Percentiles rank a stretch among this genome's conserved stretches.
Evolutionary conservation across 805 yeast genomes (phyloP).

Genomic region (Lipomyces mesembrius): DNA sequence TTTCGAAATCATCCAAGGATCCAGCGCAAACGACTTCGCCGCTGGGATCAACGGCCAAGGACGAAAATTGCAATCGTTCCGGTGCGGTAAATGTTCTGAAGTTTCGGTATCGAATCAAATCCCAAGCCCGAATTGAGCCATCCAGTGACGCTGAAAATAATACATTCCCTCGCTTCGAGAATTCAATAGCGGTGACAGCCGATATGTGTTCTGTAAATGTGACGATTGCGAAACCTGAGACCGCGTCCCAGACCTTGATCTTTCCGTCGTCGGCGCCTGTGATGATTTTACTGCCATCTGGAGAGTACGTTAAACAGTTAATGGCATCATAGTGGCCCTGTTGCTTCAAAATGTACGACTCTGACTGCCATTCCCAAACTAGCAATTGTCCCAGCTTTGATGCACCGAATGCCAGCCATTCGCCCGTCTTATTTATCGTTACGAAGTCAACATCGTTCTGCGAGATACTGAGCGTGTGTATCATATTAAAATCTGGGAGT

Average conservation of each 20-base stretch:
- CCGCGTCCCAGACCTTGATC: constrained; percentile 93
- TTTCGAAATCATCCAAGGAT: constrained; percentile 83
- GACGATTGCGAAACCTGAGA: constrained; percentile 87
- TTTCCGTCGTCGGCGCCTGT: constrained; percentile 98
- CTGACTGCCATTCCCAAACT: constrained; percentile 99
- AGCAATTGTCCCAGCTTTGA: constrained; percentile 86
- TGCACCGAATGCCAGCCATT: constrained; percentile 97
- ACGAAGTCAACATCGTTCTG: constrained; percentile 87
- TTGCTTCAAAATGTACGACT: constrained; percentile 90
- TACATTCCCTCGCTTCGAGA: constrained; percentile 89
- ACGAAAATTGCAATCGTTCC: constrained; percentile 80
- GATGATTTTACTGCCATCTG: constrained; percentile 89
- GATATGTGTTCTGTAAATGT: constrained; percentile 91
- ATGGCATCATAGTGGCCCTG: constrained; percentile 96
- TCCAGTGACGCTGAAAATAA: constrained; percentile 89
- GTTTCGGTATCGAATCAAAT: constrained; percentile 86
- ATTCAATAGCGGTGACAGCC: constrained; percentile 83
- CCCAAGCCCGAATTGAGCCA: constrained; percentile 98
- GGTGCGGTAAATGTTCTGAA: constrained; percentile 94
- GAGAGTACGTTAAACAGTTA: constrained; percentile 83
- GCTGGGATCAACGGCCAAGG: constrained; percentile 93
- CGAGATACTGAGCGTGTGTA: constrained; percentile 91
- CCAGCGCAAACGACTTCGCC: constrained; percentile 98
- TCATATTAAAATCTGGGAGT: constrained; percentile 72
- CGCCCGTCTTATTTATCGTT: constrained; percentile 79